Evolutionary conservation across 805 yeast species (phyloP), one percentile per base, ranked within the genome.

Genomic region (Blastobotrys terrestris): DNA sequence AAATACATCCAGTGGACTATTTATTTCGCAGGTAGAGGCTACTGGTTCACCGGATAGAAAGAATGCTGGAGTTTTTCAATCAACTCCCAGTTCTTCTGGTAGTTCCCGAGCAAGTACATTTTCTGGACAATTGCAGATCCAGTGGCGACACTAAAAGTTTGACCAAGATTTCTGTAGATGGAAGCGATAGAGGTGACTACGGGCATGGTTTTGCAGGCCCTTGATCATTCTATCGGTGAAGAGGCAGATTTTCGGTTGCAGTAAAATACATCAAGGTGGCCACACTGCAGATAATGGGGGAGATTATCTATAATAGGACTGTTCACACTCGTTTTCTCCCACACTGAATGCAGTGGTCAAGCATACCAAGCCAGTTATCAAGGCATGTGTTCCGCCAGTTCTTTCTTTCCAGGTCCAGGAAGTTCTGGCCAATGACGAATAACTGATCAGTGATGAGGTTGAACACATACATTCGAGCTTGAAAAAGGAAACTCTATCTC

Each of bases 401-500:
- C 26, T 8, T 35, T 15, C 15, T 31, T 18, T 18, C 46, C 39
- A 39, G 16, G 26, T 11, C 26, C 31, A 16, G 16, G 11, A 5
- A 26, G 8, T 26, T 21, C 44, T 53, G 56, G 46, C 50, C 47
- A 18, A 15, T 16, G 35, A 51, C 42, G 46, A 16, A 53, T 11
- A 46, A 19, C 15, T 46, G 43, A 19, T 54, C 56, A 11, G 45
- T 46, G 15, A 48, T 16, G 7, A 53, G 20, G 14, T 43, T 54
- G 4, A 40, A n/a, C 18, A 53, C 11, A 15, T 46, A 51, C 16
- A 55, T 18, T 5, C 55, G 58, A n/a, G 40, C 49, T 40, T 55
- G 58, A 26, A 47, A 11, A 31, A 50, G 48, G 39, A 55, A 55
- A n/a, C 52, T 42, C 47, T 45, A 55, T 22, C 58, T 44, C 58